Conservation (phyloP, 495 filamentous ascomycete species). For the Neurospora sp. region DNA sequence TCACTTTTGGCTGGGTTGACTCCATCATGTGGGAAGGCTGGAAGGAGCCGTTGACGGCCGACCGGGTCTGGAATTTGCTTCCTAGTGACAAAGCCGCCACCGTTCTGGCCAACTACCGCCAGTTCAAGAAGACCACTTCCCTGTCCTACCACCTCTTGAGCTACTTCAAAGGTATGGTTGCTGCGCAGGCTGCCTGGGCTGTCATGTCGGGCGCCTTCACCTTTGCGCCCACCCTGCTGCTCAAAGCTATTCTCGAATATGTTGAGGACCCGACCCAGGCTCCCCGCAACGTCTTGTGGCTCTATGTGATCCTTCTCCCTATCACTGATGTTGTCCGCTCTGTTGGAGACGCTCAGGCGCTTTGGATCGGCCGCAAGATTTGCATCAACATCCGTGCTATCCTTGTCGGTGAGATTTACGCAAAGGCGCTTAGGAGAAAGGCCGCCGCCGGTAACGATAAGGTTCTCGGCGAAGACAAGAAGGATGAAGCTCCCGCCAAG, state of each 20-base stretch:
- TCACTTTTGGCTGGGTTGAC: conserved; percentile 87
- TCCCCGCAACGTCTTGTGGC: conserved; percentile 85
- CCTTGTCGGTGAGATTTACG: conserved; percentile 95
- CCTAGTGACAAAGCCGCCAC: conserved; percentile 76
- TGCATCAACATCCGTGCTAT: conserved; percentile 89
- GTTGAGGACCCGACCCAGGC: conserved; percentile 72
- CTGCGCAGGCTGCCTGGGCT: conserved; percentile 74
- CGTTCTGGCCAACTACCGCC: conserved; percentile 72
- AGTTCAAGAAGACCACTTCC: conserved; percentile 70
- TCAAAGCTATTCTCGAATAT: conserved; percentile 86
- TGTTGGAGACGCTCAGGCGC: conserved; percentile 71
- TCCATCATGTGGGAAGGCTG: conserved; percentile 85
- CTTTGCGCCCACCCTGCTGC: conserved; percentile 82
- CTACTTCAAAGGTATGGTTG: conserved; percentile 68
- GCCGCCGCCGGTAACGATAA: conserved; percentile 67
- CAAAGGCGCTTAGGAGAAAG: conserved; percentile 89
- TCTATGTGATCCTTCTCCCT: conserved; percentile 86
- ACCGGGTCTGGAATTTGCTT: conserved; percentile 84
- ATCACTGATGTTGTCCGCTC: conserved; percentile 68
- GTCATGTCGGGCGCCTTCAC: conserved; percentile 66
- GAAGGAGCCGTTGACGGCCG: conserved; percentile 67
- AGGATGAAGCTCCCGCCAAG: conserved; percentile 27
- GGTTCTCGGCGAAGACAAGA: conserved; percentile 44
- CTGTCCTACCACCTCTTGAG: conserved; percentile 72
- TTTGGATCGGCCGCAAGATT: conserved; percentile 88